Conservation (phyloP, 176 grass and related monocot species). For the Triticum monococcum region DNA sequence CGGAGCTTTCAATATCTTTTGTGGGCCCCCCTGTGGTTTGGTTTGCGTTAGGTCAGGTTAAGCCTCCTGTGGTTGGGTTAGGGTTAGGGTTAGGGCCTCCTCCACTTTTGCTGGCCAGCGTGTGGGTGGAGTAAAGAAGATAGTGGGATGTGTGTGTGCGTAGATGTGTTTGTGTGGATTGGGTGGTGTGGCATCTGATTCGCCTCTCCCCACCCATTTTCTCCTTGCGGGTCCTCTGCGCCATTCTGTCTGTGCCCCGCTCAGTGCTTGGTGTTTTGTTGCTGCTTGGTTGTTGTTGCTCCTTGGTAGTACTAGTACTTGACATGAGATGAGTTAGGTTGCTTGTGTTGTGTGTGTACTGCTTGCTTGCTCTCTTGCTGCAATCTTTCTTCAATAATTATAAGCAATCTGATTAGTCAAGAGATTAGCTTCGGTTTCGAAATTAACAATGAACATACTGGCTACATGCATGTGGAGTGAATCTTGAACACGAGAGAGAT, state of each 20-base stretch:
- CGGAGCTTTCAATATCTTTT: slow-evolving; percentile 11
- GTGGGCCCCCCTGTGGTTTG: neutral
- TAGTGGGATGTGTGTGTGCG: slow-evolving; percentile 36
- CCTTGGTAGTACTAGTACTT: neutral
- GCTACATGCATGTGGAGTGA: neutral
- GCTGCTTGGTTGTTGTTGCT: neutral
- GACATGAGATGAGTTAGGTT: neutral
- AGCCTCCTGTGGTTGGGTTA: slow-evolving; percentile 39
- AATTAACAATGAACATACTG: too few species aligned
- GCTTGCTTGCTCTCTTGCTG: neutral
- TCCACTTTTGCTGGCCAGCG: slow-evolving; percentile 24
- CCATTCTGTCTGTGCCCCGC: accelerated
- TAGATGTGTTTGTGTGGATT: slow-evolving; percentile 32
- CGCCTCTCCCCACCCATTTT: slow-evolving; percentile 49
- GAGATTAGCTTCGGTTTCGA: neutral
- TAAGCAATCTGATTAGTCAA: neutral
- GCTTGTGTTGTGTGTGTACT: neutral
- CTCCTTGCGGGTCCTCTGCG: slow-evolving; percentile 15
- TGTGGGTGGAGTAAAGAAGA: slow-evolving; percentile 34
- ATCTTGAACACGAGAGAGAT: too few species aligned
- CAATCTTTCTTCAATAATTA: neutral
- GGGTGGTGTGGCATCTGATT: slow-evolving; percentile 66
- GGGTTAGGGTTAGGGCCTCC: slow-evolving; percentile 78
- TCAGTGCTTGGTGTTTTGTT: neutral
- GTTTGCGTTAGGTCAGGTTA: slow-evolving; percentile 26